Percentiles rank a stretch among this genome's conserved stretches.
Evolutionary conservation across 176 grass and related monocot genomes (phyloP).

Genomic region (Carex cristatella): DNA sequence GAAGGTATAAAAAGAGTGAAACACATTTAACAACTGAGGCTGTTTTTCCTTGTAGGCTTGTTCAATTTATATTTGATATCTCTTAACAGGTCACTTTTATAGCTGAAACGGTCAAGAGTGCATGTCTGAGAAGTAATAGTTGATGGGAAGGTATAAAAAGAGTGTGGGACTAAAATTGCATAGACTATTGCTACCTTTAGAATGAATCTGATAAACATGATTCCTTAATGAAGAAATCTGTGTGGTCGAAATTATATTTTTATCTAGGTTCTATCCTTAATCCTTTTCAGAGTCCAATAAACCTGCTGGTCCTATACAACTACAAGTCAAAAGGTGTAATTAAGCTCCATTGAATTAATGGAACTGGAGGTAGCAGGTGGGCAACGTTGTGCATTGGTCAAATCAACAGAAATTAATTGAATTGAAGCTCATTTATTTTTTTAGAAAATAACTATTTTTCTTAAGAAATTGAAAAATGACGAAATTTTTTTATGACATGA

Average conservation of each 20-base stretch:
- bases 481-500: not conserved
- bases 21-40: no score
- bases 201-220: not conserved
- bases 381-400: no score
- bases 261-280: not conserved
- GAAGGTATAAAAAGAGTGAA: no score
- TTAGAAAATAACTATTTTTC: no score
- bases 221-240: not conserved
- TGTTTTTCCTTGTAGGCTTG: not conserved
- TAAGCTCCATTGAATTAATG: not conserved
- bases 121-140: not conserved
- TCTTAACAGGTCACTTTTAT: not conserved
- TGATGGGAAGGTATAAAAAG: not conserved
- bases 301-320: not conserved
- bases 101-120: not conserved
- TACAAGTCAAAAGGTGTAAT: not conserved
- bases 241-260: not conserved
- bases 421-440: no score
- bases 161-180: constrained; percentile 9
- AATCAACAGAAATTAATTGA: no score
- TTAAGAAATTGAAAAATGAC: no score
- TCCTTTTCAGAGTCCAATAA: not conserved
- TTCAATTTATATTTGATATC: not conserved
- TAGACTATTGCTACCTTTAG: not conserved
- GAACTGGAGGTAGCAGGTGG: no score